Percentiles rank a stretch among this genome's conserved stretches.
These are phyloP conservation scores for Phytophthora crassamura DNA, from an alignment of 352 stramenopile species.

Conservation along the genomic window DNA sequence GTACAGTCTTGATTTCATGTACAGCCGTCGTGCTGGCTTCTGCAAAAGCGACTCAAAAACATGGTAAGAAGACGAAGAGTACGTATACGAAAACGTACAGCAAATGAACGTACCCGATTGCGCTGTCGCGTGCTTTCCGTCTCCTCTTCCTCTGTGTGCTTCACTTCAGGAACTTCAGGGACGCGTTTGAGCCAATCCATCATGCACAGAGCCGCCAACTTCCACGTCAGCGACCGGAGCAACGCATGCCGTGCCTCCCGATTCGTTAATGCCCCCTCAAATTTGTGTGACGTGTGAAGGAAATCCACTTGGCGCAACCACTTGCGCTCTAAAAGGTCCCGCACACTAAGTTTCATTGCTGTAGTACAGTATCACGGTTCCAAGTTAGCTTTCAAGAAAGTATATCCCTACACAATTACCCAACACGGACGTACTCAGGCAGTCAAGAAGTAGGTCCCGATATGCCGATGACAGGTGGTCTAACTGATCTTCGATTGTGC, in stretches of 20 bases:
- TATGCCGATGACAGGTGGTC: slow-evolving; percentile 50
- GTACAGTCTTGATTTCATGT: slow-evolving; percentile 31
- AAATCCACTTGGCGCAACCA: slow-evolving; percentile 71
- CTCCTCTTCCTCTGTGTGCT: slow-evolving; percentile 40
- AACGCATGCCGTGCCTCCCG: slow-evolving; percentile 26
- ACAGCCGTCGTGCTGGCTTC: slow-evolving; percentile 26
- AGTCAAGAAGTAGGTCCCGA: slow-evolving; percentile 53
- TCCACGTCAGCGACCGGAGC: slow-evolving; percentile 55
- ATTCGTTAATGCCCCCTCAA: slow-evolving; percentile 27
- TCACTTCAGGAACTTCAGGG: slow-evolving; percentile 16
- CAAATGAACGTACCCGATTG: slow-evolving; percentile 21
- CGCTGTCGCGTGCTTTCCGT: slow-evolving; percentile 36
- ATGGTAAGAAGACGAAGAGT: neutral
- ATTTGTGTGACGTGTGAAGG: slow-evolving; percentile 46
- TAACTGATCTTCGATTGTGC: slow-evolving; percentile 58
- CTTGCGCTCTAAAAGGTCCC: slow-evolving; percentile 52
- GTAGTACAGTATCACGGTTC: neutral
- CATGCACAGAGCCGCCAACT: slow-evolving; percentile 56
- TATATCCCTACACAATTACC: neutral
- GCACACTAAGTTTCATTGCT: slow-evolving; percentile 46
- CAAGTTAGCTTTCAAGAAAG: neutral
- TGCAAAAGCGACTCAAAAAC: slow-evolving; percentile 1
- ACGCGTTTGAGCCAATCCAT: slow-evolving; percentile 42
- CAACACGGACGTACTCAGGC: slow-evolving; percentile 47
- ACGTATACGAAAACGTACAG: neutral